Evolutionary conservation across 2,329 filamentous ascomycete species (phyloP).

Genomic region (Talaromyces sp.): DNA sequence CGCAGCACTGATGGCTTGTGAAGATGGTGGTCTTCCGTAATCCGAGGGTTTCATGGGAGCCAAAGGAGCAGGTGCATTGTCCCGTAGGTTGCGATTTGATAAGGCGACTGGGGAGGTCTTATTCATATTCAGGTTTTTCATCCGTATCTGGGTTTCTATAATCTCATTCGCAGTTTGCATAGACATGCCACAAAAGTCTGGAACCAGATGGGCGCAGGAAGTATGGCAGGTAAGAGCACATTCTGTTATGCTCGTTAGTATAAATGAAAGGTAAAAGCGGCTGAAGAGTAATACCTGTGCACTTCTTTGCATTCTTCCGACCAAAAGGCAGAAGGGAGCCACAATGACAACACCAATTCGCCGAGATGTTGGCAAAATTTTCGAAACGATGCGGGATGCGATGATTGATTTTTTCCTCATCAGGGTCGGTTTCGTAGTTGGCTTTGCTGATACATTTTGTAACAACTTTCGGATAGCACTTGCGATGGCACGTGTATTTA

Average conservation of each 20-base stretch:
- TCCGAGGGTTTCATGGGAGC: constrained; percentile 35
- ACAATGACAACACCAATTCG: constrained; percentile 99
- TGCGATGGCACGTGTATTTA: constrained; percentile 98
- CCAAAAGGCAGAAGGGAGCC: constrained; percentile 94
- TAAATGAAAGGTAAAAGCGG: background rate
- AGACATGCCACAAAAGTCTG: constrained; percentile 98
- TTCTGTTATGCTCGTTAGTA: constrained; percentile 53
- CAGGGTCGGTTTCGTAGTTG: constrained; percentile 95
- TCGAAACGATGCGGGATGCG: constrained; percentile 97
- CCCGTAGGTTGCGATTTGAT: constrained; percentile 65
- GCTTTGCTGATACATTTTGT: constrained; percentile 99
- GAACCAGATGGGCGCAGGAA: constrained; percentile 88
- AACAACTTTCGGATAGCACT: constrained; percentile 93
- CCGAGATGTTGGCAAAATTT: constrained; percentile 94
- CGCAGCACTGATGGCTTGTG: constrained; percentile 41
- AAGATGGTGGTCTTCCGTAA: constrained; percentile 39
- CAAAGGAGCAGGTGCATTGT: constrained; percentile 39
- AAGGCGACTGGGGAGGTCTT: constrained; percentile 51
- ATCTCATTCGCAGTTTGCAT: constrained; percentile 97
- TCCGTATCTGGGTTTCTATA: constrained; percentile 75
- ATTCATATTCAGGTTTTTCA: constrained; percentile 63
- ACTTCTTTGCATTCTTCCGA: constrained; percentile 91
- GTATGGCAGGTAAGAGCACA: constrained; percentile 89
- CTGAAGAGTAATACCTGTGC: constrained; percentile 57
- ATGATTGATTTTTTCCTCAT: constrained; percentile 99